Evolutionary conservation across 2,329 filamentous ascomycete species (phyloP).

Genomic region (Diaporthe eres): DNA sequence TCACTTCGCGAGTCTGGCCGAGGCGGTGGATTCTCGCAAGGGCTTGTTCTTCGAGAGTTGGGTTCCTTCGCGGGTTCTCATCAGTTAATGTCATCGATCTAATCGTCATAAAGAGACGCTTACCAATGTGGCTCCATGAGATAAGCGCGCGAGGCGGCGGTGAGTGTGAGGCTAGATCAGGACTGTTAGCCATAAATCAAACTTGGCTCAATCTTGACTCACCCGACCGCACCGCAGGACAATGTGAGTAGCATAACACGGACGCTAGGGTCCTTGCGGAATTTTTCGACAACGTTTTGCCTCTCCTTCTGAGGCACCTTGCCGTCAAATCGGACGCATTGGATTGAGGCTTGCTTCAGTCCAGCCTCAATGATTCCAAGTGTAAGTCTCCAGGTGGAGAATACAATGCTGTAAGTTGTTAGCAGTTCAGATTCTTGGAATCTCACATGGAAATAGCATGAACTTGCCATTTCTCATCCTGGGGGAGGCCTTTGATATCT

Average conservation of each 20-base stretch:
- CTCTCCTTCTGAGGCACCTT: slow-evolving; percentile 59
- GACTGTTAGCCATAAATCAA: not conserved
- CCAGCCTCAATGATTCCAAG: slow-evolving; percentile 61
- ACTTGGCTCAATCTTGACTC: slow-evolving; percentile 40
- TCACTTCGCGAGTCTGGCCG: slow-evolving; percentile 48
- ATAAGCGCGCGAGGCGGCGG: slow-evolving; percentile 61
- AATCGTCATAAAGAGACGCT: not conserved
- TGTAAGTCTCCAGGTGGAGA: slow-evolving; percentile 65
- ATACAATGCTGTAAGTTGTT: slow-evolving; percentile 58
- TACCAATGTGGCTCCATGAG: slow-evolving; percentile 66
- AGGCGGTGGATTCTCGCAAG: slow-evolving; percentile 49
- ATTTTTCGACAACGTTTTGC: slow-evolving; percentile 55
- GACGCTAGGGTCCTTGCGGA: slow-evolving; percentile 54
- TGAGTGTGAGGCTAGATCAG: slow-evolving; percentile 59
- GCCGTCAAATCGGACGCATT: slow-evolving; percentile 61
- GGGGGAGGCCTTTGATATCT: not conserved
- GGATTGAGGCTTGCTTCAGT: slow-evolving; percentile 53
- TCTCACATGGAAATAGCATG: no score
- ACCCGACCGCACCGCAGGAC: slow-evolving; percentile 67
- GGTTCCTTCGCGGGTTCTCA: slow-evolving; percentile 45
- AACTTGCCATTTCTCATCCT: slow-evolving; percentile 53
- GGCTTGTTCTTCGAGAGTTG: slow-evolving; percentile 50
- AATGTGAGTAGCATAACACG: slow-evolving; percentile 64
- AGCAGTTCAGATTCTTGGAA: no score
- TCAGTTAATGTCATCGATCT: no score